phyloP scores from a whole-genome alignment of 179 eudicot species.

The Beta lomatogona region DNA sequence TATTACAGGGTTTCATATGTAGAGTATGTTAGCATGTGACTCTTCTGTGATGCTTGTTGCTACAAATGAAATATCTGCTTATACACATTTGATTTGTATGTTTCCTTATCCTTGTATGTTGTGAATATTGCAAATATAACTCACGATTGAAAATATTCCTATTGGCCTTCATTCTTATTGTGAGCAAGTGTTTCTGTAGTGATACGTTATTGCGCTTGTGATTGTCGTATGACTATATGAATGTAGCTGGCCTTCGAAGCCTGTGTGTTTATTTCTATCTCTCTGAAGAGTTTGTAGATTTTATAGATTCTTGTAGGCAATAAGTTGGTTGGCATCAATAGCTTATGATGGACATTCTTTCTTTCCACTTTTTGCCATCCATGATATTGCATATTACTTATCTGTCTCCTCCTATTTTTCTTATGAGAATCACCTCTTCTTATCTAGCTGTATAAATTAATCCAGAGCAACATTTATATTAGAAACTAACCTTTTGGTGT shows the following conservation, averaged over 20 bases:
- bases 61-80: neutral
- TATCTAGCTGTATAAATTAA: neutral
- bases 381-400: neutral
- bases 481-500: neutral
- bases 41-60: neutral
- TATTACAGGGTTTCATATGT: neutral
- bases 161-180: neutral
- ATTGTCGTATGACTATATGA: neutral
- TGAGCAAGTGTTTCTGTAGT: neutral
- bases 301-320: neutral
- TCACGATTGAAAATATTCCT: neutral
- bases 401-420: too few relatives aligned
- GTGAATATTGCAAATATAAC: neutral
- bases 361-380: neutral
- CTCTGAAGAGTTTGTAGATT: neutral
- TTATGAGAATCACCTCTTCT: neutral
- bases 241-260: neutral
- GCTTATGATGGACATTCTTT: neutral
- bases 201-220: neutral
- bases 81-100: neutral
- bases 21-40: neutral
- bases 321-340: neutral
- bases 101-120: neutral
- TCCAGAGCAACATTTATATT: neutral
- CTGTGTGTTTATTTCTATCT: neutral